phyloP scores from a whole-genome alignment of 768 basidiomycete genomes.

The Russula abietina region DNA sequence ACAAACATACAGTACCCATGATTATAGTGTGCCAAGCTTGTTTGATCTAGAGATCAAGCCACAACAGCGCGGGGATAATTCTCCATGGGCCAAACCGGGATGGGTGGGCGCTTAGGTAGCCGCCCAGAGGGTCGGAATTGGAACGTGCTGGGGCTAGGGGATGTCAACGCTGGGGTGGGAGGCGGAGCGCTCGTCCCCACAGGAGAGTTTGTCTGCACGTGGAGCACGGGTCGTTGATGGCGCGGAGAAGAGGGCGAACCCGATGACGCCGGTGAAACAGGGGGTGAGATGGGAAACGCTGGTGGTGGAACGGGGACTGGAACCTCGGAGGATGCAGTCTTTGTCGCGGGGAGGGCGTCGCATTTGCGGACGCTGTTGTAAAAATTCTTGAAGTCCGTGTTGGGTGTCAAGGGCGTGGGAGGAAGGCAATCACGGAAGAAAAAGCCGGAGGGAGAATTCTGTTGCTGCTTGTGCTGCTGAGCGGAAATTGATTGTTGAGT shows the following conservation, averaged over 20 bases:
- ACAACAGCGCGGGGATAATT: slow-evolving; percentile 18
- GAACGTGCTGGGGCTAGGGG: slow-evolving; percentile 6
- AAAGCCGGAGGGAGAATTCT: slow-evolving; percentile 11
- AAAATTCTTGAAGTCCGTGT: slow-evolving; percentile 19
- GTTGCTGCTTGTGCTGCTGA: too few species aligned
- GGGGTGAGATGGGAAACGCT: background rate
- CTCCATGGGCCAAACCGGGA: slow-evolving; percentile 15
- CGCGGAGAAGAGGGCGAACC: slow-evolving; percentile 23
- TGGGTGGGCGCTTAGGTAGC: slow-evolving; percentile 14
- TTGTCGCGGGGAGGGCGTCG: background rate
- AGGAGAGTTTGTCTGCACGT: slow-evolving; percentile 17
- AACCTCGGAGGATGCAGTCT: background rate
- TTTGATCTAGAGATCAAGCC: too few species aligned
- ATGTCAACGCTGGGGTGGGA: slow-evolving; percentile 9
- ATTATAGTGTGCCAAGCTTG: too few species aligned
- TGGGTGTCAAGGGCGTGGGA: slow-evolving; percentile 15
- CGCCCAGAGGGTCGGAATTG: slow-evolving; percentile 15
- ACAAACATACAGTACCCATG: background rate
- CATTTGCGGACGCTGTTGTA: slow-evolving; percentile 15
- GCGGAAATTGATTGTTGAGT: background rate
- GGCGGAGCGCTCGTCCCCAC: slow-evolving; percentile 19
- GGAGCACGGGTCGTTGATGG: slow-evolving; percentile 15
- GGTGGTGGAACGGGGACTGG: background rate
- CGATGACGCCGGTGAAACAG: slow-evolving; percentile 27
- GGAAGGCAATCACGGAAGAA: slow-evolving; percentile 16